Base-by-base conservation (phyloP, 768 basidiomycete genomes). In the Naematelia encephala region DNA sequence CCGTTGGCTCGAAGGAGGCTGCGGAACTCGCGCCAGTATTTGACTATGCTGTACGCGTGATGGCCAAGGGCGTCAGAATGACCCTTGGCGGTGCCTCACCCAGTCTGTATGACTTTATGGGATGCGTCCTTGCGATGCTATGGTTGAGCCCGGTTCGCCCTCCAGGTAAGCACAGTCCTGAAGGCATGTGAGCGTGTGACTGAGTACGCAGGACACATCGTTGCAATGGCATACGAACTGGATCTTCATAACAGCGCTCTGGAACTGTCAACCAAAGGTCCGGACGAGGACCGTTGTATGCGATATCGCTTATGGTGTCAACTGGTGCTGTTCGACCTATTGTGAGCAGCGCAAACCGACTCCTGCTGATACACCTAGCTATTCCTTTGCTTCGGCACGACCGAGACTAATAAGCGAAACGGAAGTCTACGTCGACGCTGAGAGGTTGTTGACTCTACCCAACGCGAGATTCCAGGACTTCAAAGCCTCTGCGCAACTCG, bases 171-270 rank as follows among this genome's bases (percentile, higher is more conserved):
- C n/a, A n/a, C n/a, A n/a, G n/a, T n/a, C n/a, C n/a, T n/a, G n/a
- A n/a, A n/a, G n/a, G n/a, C n/a, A n/a, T n/a, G n/a, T n/a, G n/a
- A n/a, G n/a, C n/a, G n/a, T n/a, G n/a, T n/a, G n/a, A n/a, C n/a
- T n/a, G n/a, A n/a, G n/a, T n/a, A n/a, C n/a, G n/a, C n/a, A n/a
- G 44, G 44, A 16, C 44, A 46, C 14, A n/a, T 46, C 4, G 14
- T 46, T 14, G 44, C 44, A n/a, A 46, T 46, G 44, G 44, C 44
- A 19, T 46, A 46, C 23, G 44, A 46, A 23, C 44, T 46, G 5
- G 23, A 46, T 46, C 44, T 46, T 4, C 44, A 46, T 46, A n/a
- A 23, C 5, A 46, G 44, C 23, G 44, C n/a, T 19, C n/a, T 19
- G n/a, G 44, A 46, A 19, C 14, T 46, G 14, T 19, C 44, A 4